Evolutionary conservation across 768 basidiomycete species (phyloP).

Genomic region (Pholiota molesta): DNA sequence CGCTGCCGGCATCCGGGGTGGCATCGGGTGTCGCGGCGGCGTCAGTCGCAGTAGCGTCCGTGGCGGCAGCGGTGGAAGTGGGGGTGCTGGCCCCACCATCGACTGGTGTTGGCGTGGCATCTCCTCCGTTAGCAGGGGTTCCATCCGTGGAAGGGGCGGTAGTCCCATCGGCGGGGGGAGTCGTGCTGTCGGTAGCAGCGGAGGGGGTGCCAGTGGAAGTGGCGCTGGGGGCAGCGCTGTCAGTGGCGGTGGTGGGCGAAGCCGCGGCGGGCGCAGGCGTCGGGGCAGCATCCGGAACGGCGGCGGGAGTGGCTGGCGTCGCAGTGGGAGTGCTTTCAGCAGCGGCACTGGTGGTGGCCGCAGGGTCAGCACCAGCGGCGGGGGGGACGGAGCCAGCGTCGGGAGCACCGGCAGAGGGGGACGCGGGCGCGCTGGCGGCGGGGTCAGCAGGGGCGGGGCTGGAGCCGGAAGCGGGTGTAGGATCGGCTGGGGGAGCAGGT

Average conservation of each 20-base stretch:
- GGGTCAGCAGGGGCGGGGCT: constrained; percentile 1
- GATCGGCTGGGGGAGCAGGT: not conserved
- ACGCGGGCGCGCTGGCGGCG: constrained; percentile 5
- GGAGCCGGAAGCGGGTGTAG: not conserved
- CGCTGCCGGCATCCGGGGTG: constrained; percentile 4
- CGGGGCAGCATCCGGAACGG: not conserved
- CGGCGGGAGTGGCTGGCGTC: not conserved
- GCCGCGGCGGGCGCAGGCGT: not conserved
- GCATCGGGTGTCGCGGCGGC: constrained; percentile 6
- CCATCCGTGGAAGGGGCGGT: not conserved
- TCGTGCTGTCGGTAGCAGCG: not conserved
- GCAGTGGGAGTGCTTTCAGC: not conserved
- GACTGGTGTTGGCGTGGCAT: no score
- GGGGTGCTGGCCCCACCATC: no score
- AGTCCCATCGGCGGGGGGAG: constrained; percentile 6
- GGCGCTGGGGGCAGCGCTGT: constrained; percentile 6
- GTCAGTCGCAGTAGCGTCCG: constrained; percentile 4
- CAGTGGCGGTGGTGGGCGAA: not conserved
- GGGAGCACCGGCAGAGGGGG: constrained; percentile 6
- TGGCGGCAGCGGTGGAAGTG: not conserved
- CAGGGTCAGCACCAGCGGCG: constrained; percentile 7
- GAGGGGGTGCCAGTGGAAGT: constrained; percentile 8
- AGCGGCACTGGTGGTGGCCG: not conserved
- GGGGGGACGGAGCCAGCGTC: constrained; percentile 11
- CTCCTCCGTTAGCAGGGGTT: no score